These are phyloP conservation scores for Myxozyma monticola DNA, from an alignment of 805 yeast species.

Conservation along the genomic window DNA sequence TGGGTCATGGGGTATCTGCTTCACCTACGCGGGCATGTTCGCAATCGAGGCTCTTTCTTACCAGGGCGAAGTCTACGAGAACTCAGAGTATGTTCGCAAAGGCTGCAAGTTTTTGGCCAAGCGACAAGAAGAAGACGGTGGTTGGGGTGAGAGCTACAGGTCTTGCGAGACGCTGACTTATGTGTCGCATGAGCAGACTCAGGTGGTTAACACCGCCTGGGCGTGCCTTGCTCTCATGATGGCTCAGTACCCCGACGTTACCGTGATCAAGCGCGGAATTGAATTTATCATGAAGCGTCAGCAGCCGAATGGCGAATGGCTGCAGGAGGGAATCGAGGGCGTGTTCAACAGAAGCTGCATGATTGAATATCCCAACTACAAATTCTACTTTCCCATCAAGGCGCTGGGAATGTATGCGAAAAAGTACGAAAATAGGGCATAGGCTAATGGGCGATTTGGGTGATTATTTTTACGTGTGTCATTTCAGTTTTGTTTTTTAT, in stretches of 20 bases:
- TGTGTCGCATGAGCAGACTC: constrained; percentile 40
- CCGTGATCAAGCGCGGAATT: constrained; percentile 64
- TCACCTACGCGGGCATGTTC: constrained; percentile 95
- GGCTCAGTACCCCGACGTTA: constrained; percentile 74
- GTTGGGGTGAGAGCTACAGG: constrained; percentile 92
- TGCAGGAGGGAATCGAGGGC: constrained; percentile 83
- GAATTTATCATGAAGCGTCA: constrained; percentile 65
- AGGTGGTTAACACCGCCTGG: constrained; percentile 93
- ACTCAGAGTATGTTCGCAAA: constrained; percentile 58
- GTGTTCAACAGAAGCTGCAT: constrained; percentile 74
- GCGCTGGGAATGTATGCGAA: constrained; percentile 75
- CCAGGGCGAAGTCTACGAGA: constrained; percentile 62
- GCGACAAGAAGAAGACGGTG: constrained; percentile 84
- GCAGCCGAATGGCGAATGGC: constrained; percentile 76
- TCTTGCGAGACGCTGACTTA: constrained; percentile 29
- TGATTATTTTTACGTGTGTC: too few relatives aligned
- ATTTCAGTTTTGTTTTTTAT: too few relatives aligned
- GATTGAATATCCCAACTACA: constrained; percentile 93
- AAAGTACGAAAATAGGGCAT: constrained; percentile 21
- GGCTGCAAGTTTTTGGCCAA: constrained; percentile 85
- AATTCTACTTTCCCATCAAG: constrained; percentile 84
- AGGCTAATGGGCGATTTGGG: too few relatives aligned
- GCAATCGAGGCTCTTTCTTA: constrained; percentile 88
- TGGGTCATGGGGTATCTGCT: constrained; percentile 98
- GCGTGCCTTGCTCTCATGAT: constrained; percentile 76